Evolutionary conservation across 2,329 filamentous ascomycete species (phyloP), one percentile per base, ranked within the genome.

Genomic region (Cladorrhinum sp.): DNA sequence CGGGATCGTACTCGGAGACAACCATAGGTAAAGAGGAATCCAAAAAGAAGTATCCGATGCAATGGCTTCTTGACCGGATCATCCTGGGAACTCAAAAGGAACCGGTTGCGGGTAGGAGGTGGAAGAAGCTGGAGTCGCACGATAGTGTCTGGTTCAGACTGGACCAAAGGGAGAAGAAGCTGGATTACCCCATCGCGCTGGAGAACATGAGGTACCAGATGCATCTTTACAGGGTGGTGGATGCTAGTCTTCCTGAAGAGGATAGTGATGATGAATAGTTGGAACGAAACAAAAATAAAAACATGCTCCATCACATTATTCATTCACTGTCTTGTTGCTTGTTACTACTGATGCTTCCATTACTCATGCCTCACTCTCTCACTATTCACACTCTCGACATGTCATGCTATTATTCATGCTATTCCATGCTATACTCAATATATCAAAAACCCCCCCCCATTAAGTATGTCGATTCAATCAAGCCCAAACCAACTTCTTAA

Each of bases 171-270:
- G n/a, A n/a, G n/a, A n/a, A n/a, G n/a, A 77, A 74, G 16, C 75
- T 97, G 65, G 79, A 81, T 45, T 98, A 97, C 76, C 89, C 92
- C 7, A 92, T 97, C 68, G 83, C 87, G 55, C 76, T 98, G 71
- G 93, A 98, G 77, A 91, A 97, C 72, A 96, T 97, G 93, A 86
- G 93, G 51, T 96, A 93, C 74, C 93, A 98, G 75, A 80, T 96
- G 68, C 92, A 97, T 77, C 72, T 97, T 16, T 98, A 96, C 66
- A 77, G 77, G 24, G 73, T 60, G 3, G 60, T 66, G 27, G 72
- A 45, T 62, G 62, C 50, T 50, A 54, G 6, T 29, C 16, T 20
- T 7, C 51, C 52, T 2, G 56, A 58, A 16, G 50, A 59, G 22
- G 58, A 58, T 12, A 18, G 41, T 36, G 54, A 59, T 29, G 61